phyloP scores from a whole-genome alignment of 169 alveolate species.

The Ichthyophthirius multifiliis region DNA sequence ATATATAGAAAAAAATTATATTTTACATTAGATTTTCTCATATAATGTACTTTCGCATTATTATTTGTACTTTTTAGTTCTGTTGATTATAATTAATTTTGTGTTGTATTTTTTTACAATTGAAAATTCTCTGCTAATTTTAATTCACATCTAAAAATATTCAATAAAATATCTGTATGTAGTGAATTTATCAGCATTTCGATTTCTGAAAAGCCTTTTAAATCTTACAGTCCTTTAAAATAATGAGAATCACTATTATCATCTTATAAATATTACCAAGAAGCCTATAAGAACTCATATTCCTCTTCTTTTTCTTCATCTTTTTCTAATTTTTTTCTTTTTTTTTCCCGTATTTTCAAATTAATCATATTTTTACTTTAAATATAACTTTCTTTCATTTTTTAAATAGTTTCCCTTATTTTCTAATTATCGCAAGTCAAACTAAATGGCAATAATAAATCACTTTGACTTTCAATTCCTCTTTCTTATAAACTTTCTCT shows the following conservation, averaged over 20 bases:
- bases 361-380: slow-evolving; percentile 39
- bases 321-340: slow-evolving; percentile 50
- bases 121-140: slow-evolving; percentile 40
- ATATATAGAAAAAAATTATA: too few relatives aligned
- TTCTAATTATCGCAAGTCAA: slow-evolving; percentile 45
- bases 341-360: slow-evolving; percentile 44
- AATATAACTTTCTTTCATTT: slow-evolving; percentile 39
- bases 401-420: slow-evolving; percentile 46
- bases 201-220: slow-evolving; percentile 18
- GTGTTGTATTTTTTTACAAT: too few relatives aligned
- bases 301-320: slow-evolving; percentile 55
- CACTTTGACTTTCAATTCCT: slow-evolving; percentile 47
- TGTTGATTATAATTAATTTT: slow-evolving; percentile 3
- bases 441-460: slow-evolving; percentile 42
- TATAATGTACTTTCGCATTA: not conserved
- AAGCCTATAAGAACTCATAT: slow-evolving; percentile 39
- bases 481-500: slow-evolving; percentile 49
- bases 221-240: slow-evolving; percentile 12
- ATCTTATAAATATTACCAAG: slow-evolving; percentile 4
- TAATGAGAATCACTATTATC: slow-evolving; percentile 26
- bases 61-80: slow-evolving; percentile 24
- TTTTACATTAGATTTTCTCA: slow-evolving; percentile 34
- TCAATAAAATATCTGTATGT: slow-evolving; percentile 49
- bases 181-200: slow-evolving; percentile 43
- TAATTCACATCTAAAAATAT: slow-evolving; percentile 49